Evolutionary conservation across 192 early-diverging fungal genomes (phyloP), one percentile per base, ranked within the genome.

Genomic region (Mortierella hygrophila): DNA sequence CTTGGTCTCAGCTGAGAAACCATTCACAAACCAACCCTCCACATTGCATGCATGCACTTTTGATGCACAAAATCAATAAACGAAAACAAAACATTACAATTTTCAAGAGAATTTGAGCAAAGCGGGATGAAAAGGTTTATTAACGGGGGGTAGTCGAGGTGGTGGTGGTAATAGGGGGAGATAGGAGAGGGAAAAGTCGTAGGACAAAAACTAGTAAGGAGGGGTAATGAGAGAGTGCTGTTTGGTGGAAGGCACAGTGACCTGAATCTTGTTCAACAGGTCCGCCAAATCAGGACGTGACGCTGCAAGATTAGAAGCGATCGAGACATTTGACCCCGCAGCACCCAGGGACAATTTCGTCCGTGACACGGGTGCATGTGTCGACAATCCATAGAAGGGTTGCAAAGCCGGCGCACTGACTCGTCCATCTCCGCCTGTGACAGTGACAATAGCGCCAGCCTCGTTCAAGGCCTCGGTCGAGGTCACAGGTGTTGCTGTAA

Each of bases 241-340:
- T 38, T 81, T 46, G 32, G n/a, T 68, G 32, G 46, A 10, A 16
- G 75, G 76, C 5, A 75, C 65, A 21, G 44, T 65, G 9, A 81
- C 76, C 26, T 86, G 84, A 29, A 86, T 86, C 47, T 63, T 74
- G 35, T 81, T 74, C 75, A 86, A 41, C 9, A 86, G 29, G 75
- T 81, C 84, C 0, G 84, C 84, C 4, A 86, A 42, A 26, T 86
- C 84, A 5, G 84, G 84, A 16, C 84, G 79, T 1, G 84, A 86
- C 0, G 74, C 38, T 10, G 75, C 75, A 18, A 81, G 70, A 49
- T 77, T 86, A 3, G 79, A 80, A 3, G 71, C 37, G 20, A 72
- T 37, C 15, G 84, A 80, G 18, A 72, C 72, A 10, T 68, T 68
- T 2, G 80, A 81, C 10, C 70, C 46, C 0, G 15, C 8, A n/a